These are phyloP conservation scores for Fusarium lateritium DNA, from an alignment of 2,329 filamentous ascomycete genomes.

Conservation along the genomic window DNA sequence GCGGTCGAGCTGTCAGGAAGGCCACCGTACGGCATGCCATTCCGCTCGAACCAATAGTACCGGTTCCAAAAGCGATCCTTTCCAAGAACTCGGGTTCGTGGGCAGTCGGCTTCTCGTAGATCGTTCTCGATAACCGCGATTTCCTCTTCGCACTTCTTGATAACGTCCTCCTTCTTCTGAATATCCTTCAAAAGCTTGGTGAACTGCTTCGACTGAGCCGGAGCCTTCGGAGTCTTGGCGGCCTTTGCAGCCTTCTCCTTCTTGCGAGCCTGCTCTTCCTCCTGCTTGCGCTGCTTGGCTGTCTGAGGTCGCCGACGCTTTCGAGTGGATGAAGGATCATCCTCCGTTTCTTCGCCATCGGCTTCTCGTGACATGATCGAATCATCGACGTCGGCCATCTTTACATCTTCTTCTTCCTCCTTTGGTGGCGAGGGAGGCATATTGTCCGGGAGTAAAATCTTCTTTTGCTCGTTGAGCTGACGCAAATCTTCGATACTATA, in stretches of 20 bases:
- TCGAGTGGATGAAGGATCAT: slow-evolving; percentile 69
- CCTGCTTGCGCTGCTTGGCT: slow-evolving; percentile 83
- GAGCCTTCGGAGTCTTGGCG: slow-evolving; percentile 71
- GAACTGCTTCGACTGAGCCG: slow-evolving; percentile 89
- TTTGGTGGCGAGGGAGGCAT: slow-evolving; percentile 75
- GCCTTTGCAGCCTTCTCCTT: slow-evolving; percentile 75
- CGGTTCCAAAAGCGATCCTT: slow-evolving; percentile 98
- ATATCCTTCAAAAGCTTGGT: slow-evolving; percentile 90
- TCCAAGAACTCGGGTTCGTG: slow-evolving; percentile 88
- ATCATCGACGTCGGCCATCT: slow-evolving; percentile 76
- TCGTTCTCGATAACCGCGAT: slow-evolving; percentile 92
- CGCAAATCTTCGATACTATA: slow-evolving; percentile 78
- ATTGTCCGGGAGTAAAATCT: slow-evolving; percentile 80
- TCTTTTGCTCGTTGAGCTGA: slow-evolving; percentile 79
- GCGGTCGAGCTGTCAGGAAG: slow-evolving; percentile 91
- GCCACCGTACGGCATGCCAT: slow-evolving; percentile 96
- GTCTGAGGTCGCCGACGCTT: slow-evolving; percentile 68
- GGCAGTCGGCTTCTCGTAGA: slow-evolving; percentile 92
- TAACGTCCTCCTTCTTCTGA: slow-evolving; percentile 84
- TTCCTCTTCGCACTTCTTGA: slow-evolving; percentile 86
- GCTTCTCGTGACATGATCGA: slow-evolving; percentile 69
- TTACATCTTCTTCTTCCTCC: slow-evolving; percentile 70
- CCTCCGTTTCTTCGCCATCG: slow-evolving; percentile 80
- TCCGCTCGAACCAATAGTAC: slow-evolving; percentile 99
- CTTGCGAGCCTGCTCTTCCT: slow-evolving; percentile 78